A percentile compares a stretch with the other conserved stretches of the same genome.
Conservation (phyloP, 441 rosid genomes). For the Adansonia madagascariensis region DNA sequence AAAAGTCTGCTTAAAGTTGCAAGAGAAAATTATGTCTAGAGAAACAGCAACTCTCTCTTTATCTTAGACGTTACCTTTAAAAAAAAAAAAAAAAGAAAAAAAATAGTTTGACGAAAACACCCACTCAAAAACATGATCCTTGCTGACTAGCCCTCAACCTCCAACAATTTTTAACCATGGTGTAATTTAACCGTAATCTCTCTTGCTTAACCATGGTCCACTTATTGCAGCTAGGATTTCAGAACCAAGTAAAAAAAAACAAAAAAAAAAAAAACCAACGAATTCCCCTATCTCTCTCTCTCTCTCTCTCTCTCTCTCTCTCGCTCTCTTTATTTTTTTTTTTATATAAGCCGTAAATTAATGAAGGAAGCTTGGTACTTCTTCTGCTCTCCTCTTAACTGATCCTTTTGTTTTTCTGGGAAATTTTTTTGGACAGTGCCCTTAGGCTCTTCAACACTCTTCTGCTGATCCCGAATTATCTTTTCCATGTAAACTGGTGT, state of each 20-base stretch:
- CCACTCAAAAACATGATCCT: too few species aligned
- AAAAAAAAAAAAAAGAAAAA: too few species aligned
- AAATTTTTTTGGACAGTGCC: background rate
- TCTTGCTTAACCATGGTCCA: constrained; percentile 30
- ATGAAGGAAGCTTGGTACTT: background rate
- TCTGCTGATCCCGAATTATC: constrained; percentile 40
- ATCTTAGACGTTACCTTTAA: too few species aligned
- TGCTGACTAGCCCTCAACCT: constrained; percentile 42
- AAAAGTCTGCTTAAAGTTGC: too few species aligned
- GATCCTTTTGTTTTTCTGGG: constrained; percentile 34
- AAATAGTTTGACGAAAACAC: too few species aligned
- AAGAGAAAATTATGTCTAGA: too few species aligned
- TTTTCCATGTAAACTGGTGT: constrained; percentile 41
- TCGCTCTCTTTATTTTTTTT: too few species aligned
- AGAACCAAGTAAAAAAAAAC: background rate
- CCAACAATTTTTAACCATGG: constrained; percentile 41
- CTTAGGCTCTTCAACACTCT: constrained; percentile 27
- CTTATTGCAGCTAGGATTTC: too few species aligned
- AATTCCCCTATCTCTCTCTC: background rate
- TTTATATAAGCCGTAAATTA: constrained; percentile 17
- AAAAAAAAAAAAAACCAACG: constrained; percentile 7
- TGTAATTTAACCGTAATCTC: constrained; percentile 19
- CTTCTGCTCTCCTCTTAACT: constrained; percentile 18
- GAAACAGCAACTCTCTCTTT: too few species aligned
- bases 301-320: too few species aligned